Percentiles rank a stretch among this genome's conserved stretches.
phyloP scores from a whole-genome alignment of 208 protist genomes.

The Zelonia costaricensis region DNA sequence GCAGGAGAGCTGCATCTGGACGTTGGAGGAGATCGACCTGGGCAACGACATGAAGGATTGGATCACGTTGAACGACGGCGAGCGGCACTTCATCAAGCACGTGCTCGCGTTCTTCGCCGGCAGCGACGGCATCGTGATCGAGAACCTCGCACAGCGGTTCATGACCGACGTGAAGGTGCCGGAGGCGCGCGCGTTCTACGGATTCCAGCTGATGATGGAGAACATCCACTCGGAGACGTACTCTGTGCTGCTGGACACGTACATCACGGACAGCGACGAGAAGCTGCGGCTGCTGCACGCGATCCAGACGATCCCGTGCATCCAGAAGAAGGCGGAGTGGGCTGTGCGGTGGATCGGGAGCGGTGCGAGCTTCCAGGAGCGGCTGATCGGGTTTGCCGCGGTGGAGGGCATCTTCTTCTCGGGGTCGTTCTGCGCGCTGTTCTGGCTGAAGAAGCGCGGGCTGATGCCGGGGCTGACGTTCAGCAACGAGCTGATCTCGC shows the following conservation, averaged over 20 bases:
- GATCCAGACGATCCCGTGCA: conserved; percentile 96
- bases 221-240: conserved; percentile 99
- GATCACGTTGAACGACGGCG: conserved; percentile 94
- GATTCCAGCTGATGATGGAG: conserved; percentile 99
- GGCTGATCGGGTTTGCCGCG: conserved; percentile 98
- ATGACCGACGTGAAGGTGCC: conserved; percentile 98
- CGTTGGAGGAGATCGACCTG: conserved; percentile 99
- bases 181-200: conserved; percentile 98
- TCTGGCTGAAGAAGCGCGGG: conserved; percentile 99
- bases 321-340: conserved; percentile 99
- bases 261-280: conserved; percentile 95
- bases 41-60: conserved; percentile 95
- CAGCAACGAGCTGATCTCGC: conserved; percentile 99
- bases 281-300: conserved; percentile 96
- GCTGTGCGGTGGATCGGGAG: conserved; percentile 92
- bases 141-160: conserved; percentile 98
- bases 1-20: conserved; percentile 98
- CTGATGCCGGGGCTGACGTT: conserved; percentile 99
- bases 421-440: conserved; percentile 98
- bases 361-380: conserved; percentile 91
- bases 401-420: conserved; percentile 99
- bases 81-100: conserved; percentile 98
- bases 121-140: conserved; percentile 98
- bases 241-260: conserved; percentile 95
- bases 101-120: conserved; percentile 99